Conservation (phyloP, 148 eudicot species). For the Rhododendron molle region DNA sequence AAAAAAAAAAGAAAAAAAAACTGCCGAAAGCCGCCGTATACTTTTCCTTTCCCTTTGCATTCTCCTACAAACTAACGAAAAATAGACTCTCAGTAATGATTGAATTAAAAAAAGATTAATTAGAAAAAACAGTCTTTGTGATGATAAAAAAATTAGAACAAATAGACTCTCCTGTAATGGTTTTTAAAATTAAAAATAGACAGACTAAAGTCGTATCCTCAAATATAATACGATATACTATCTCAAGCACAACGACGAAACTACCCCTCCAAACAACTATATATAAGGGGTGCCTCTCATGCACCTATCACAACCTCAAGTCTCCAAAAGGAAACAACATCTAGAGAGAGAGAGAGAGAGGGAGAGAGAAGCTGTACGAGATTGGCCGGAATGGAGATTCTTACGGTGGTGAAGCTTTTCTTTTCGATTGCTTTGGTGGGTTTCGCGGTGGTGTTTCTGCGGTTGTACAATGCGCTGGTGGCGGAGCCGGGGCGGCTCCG, state of each 20-base stretch:
- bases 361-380: not conserved
- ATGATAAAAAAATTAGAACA: too few relatives aligned
- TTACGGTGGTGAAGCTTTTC: not conserved
- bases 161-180: too few relatives aligned
- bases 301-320: not conserved
- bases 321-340: not conserved
- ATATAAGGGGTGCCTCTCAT: not conserved
- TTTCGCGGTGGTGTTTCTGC: not conserved
- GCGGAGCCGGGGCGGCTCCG: slow-evolving; percentile 6
- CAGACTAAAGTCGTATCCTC: not conserved
- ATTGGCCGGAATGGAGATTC: not conserved
- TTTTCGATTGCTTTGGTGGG: not conserved
- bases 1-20: too few relatives aligned
- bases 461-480: not conserved
- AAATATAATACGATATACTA: not conserved
- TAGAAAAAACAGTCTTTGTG: too few relatives aligned
- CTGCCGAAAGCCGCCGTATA: not conserved
- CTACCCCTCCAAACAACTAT: not conserved
- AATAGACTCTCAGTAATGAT: too few relatives aligned
- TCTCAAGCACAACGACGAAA: not conserved
- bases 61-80: too few relatives aligned
- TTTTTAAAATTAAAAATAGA: too few relatives aligned
- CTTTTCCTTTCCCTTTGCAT: too few relatives aligned
- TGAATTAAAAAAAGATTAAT: too few relatives aligned
- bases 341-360: not conserved